These are phyloP conservation scores for Euphorbia tirucalli DNA, from an alignment of 345 rosid genomes.

Conservation along the genomic window DNA sequence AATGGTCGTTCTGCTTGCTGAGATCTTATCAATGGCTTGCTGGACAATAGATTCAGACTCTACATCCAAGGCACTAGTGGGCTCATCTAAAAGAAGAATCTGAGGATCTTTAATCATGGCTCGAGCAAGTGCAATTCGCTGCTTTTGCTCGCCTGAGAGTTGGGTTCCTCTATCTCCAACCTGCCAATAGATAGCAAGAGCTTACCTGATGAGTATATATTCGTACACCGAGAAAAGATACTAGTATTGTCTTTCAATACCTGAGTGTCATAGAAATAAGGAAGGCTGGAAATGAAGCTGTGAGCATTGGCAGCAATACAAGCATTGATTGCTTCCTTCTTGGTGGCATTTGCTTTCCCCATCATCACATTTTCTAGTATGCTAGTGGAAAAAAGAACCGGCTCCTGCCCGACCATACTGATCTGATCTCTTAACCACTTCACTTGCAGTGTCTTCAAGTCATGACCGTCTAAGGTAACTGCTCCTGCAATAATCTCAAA, in stretches of 20 bases:
- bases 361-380: slow-evolving; percentile 62
- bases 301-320: slow-evolving; percentile 54
- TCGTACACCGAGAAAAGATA: not conserved
- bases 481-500: slow-evolving; percentile 36
- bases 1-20: slow-evolving; percentile 45
- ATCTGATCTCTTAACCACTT: slow-evolving; percentile 62
- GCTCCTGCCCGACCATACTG: slow-evolving; percentile 71
- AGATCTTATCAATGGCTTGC: slow-evolving; percentile 61
- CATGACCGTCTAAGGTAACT: slow-evolving; percentile 56
- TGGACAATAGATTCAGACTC: slow-evolving; percentile 57
- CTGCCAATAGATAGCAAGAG: slow-evolving; percentile 23
- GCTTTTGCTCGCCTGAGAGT: slow-evolving; percentile 82
- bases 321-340: slow-evolving; percentile 54
- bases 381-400: slow-evolving; percentile 52
- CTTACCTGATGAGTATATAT: not conserved
- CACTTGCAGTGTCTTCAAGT: slow-evolving; percentile 54
- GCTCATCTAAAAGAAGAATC: slow-evolving; percentile 59
- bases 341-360: slow-evolving; percentile 61
- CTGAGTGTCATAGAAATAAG: slow-evolving; percentile 61
- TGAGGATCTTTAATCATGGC: slow-evolving; percentile 60
- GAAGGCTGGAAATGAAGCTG: slow-evolving; percentile 51
- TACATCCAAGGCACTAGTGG: slow-evolving; percentile 64
- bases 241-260: slow-evolving; percentile 16
- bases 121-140: slow-evolving; percentile 73
- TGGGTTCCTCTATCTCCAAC: slow-evolving; percentile 60